phyloP scores from a whole-genome alignment of 345 rosid genomes.

The Acer campestre region DNA sequence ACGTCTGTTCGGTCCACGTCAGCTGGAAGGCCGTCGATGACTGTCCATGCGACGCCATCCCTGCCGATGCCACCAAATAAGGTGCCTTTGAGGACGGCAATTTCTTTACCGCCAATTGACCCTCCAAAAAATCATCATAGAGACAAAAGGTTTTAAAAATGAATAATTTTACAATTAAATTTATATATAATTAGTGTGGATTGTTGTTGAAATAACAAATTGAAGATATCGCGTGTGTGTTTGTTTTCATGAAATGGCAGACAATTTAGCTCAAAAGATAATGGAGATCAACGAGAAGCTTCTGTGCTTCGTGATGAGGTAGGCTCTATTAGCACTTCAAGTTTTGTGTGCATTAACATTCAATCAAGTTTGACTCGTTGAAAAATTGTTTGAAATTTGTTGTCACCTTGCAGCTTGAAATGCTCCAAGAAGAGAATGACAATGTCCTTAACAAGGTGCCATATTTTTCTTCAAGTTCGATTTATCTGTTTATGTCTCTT shows the following conservation, averaged over 20 bases:
- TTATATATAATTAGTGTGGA: not conserved
- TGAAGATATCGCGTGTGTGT: not conserved
- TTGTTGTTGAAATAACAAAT: not conserved
- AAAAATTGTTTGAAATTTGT: conserved; percentile 20
- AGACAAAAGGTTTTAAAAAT: conserved; percentile 58
- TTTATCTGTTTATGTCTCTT: not conserved
- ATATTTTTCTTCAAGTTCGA: not conserved
- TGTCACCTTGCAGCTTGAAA: conserved; percentile 67
- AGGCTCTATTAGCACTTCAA: conserved; percentile 18
- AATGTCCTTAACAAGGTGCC: conserved; percentile 63
- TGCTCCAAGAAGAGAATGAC: conserved; percentile 91
- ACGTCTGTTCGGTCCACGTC: conserved; percentile 49
- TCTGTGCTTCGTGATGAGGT: conserved; percentile 98
- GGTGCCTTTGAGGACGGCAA: conserved; percentile 58
- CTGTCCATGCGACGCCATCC: conserved; percentile 54
- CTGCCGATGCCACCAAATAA: conserved; percentile 51
- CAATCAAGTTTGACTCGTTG: not conserved
- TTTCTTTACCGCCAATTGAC: conserved; percentile 59
- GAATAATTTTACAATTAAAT: not conserved
- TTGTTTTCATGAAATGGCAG: conserved; percentile 41
- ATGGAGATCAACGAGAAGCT: conserved; percentile 71
- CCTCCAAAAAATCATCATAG: conserved; percentile 58
- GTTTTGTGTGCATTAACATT: not conserved
- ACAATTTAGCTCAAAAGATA: conserved; percentile 43
- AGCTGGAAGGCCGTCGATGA: conserved; percentile 55